Percentiles rank a stretch among this genome's conserved stretches.
Conservation (phyloP, 495 filamentous ascomycete genomes). For the Evernia prunastri region DNA sequence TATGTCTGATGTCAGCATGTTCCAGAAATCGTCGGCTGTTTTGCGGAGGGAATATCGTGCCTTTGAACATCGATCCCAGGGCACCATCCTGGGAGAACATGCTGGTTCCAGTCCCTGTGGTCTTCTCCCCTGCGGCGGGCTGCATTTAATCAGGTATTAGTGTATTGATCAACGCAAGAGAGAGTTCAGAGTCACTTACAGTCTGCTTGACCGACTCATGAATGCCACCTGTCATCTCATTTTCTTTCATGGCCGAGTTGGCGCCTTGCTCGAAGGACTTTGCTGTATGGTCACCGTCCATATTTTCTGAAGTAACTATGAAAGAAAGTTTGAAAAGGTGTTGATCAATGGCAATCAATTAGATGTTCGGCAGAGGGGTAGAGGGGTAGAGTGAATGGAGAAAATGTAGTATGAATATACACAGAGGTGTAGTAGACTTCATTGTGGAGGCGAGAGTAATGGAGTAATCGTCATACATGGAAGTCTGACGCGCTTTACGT, state of each 20-base stretch:
- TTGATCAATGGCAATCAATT: not conserved
- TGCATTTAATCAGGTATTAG: constrained; percentile 3
- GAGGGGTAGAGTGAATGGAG: too few relatives aligned
- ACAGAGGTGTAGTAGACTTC: not conserved
- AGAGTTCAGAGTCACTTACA: constrained; percentile 6
- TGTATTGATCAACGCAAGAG: not conserved
- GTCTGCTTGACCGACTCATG: constrained; percentile 26
- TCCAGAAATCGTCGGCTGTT: not conserved
- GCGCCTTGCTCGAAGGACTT: constrained; percentile 28
- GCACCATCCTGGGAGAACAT: constrained; percentile 27
- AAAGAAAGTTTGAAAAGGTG: not conserved
- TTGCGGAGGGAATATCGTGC: constrained; percentile 10
- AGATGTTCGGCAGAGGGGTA: not conserved
- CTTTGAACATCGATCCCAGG: constrained; percentile 28
- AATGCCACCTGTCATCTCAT: constrained; percentile 24
- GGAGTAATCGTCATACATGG: constrained; percentile 15
- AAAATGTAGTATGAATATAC: too few relatives aligned
- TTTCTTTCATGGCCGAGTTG: constrained; percentile 26
- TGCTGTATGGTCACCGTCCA: constrained; percentile 28
- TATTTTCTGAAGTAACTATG: not conserved
- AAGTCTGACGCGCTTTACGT: constrained; percentile 11
- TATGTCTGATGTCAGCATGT: constrained; percentile 21
- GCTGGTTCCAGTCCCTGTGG: constrained; percentile 23
- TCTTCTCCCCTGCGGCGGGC: constrained; percentile 27
- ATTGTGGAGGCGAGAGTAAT: constrained; percentile 1